These are phyloP conservation scores for Diversispora epigaea DNA, from an alignment of 192 early-diverging fungal genomes.

Conservation along the genomic window DNA sequence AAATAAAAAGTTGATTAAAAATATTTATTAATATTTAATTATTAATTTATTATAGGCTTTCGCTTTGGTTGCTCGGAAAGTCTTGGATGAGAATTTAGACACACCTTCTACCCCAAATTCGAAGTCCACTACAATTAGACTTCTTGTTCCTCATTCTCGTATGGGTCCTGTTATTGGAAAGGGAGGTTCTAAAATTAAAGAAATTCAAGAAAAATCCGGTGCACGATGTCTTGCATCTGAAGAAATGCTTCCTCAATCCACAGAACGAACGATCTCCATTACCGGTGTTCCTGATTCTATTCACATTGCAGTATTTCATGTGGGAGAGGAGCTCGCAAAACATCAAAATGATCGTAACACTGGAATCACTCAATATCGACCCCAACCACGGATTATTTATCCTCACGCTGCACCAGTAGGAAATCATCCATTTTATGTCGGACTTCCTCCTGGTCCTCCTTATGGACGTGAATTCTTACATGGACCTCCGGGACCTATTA, in stretches of 20 bases:
- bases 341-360: conserved; percentile 63
- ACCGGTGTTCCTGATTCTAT: conserved; percentile 81
- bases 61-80: conserved; percentile 73
- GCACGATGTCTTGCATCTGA: conserved; percentile 82
- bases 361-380: conserved; percentile 72
- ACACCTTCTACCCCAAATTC: conserved; percentile 48
- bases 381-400: conserved; percentile 46
- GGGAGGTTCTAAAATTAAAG: conserved; percentile 85
- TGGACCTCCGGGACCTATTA: conserved; percentile 31
- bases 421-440: conserved; percentile 34
- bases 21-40: neutral
- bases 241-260: conserved; percentile 86
- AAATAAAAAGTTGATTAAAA: neutral
- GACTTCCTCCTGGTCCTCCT: conserved; percentile 40
- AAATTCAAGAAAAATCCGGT: conserved; percentile 85
- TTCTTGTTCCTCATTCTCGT: conserved; percentile 82
- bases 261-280: conserved; percentile 86
- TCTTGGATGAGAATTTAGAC: conserved; percentile 64
- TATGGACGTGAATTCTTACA: conserved; percentile 48
- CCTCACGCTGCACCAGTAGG: conserved; percentile 30
- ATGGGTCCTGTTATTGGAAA: conserved; percentile 93
- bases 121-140: conserved; percentile 66
- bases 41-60: conserved; percentile 56
- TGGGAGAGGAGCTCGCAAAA: conserved; percentile 73
- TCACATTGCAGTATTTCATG: conserved; percentile 78